Evolutionary conservation across 176 grass and related monocot genomes (phyloP), one percentile per base, ranked within the genome.

Genomic region (Musa schizocarpa): DNA sequence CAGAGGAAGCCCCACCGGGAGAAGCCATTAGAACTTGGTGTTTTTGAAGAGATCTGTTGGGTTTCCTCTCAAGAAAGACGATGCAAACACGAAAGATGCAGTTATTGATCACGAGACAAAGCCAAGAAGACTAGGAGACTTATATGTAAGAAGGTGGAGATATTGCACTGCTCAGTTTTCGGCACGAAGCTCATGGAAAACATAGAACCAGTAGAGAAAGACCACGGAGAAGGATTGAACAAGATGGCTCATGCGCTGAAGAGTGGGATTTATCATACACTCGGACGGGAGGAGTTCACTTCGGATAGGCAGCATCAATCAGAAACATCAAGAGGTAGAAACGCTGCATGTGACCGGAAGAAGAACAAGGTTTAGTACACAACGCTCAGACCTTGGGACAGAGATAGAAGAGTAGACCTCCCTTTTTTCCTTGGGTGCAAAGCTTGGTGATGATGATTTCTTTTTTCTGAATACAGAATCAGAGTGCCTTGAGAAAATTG

Each of bases 151-250:
- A 23, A 61, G 17, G n/a, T 9, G 14, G 66, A 2, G 23, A n/a
- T 10, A 27, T 6, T 19, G 53, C 7, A 53, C 50, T 53, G 8
- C 9, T 66, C 19, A 26, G 13, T 50, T 56, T 26, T 22, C 80
- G 80, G 69, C 50, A 81, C 57, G 73, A 54, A 70, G 85, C 82
- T 99, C 82, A 99, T 89, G 96, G 91, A 91, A 99, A 99, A 99
- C 96, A 89, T 99, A 99, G 79, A 99, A 99, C 96, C 96, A 99
- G 96, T 99, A 99, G 66, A 99, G 96, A 81, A 99, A 94, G 76
- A 95, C 90, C 34, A 99, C 96, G 5, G 96, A 99, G 96, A 99
- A 99, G 34, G 96, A 99, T 82, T 95, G 96, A 79, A 91, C 96
- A 34, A 99, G 88, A 73, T 99, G 91, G 0, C 88, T 87, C 66